Base-by-base conservation (phyloP, 768 basidiomycete species). In the Piloderma croceum region DNA sequence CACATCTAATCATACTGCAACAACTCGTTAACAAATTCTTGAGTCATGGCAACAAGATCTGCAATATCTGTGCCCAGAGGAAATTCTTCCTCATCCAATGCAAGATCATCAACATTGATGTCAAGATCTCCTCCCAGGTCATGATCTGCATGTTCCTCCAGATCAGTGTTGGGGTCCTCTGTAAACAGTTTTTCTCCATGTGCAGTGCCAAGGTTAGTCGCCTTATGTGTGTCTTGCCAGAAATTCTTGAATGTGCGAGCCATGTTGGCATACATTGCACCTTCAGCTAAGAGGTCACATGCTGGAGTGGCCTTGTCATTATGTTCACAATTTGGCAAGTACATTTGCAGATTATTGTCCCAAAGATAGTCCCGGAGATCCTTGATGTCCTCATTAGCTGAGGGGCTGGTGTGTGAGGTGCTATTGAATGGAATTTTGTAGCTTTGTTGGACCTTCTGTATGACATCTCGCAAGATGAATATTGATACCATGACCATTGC, bases 401-500 rank as follows among this genome's bases (percentile, higher is more conserved):
- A 24, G 2, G 50, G 50, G 3, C 38, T 34, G 3, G 44, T 46
- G 42, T 52, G 50, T 1, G 17, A 17, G 3, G 23, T 29, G 5
- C 50, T 40, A 25, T 42, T 37, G 1, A 3, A 25, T 1, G 47
- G 34, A 12, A 49, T 49, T 3, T 51, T 33, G 38, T 36, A 51
- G 2, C 12, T 29, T 21, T 40, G 33, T 21, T 51, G 43, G 2
- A 44, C 46, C 2, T 31, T 45, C 12, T 36, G 47, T 44, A 51
- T 48, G 1, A 45, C 39, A 7, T 44, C 43, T 13, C 48, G 39
- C 3, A 51, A 45, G 3, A 42, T 36, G 21, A 39, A 48, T 21
- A 48, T 48, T 11, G 39, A 48, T 1, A 51, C 46, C 1, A 44
- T 48, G 22, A 51, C 45, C 41, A 42, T 48, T 6, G 42, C 17